Conservation (phyloP, 2,329 filamentous ascomycete genomes). For the Aureobasidium vineae region DNA sequence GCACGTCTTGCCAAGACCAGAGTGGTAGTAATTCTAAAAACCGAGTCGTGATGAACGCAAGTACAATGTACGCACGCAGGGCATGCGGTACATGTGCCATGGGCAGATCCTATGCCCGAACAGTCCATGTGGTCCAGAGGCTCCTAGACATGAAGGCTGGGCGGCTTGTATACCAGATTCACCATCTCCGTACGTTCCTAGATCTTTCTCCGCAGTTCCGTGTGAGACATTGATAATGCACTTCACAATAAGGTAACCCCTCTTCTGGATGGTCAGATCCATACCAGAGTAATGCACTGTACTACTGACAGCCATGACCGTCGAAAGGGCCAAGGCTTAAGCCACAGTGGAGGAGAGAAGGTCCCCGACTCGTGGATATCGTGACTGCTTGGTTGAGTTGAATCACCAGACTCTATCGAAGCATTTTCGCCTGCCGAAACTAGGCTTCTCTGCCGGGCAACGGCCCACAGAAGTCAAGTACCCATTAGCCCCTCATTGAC, state of each 20-base stretch:
- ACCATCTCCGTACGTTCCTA: neutral
- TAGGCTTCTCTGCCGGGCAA: conserved; percentile 12
- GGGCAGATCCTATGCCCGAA: conserved; percentile 3
- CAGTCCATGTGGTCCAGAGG: neutral
- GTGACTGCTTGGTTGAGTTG: conserved; percentile 1
- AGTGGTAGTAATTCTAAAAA: neutral
- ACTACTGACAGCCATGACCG: neutral
- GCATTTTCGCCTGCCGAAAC: conserved; percentile 19
- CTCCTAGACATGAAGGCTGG: neutral
- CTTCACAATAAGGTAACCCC: neutral
- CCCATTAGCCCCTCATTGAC: neutral
- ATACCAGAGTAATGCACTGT: neutral
- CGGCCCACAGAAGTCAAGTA: conserved; percentile 1
- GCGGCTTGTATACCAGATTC: neutral
- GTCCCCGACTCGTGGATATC: neutral
- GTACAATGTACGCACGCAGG: neutral
- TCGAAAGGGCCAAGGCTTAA: neutral
- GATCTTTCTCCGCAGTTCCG: neutral
- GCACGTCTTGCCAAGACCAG: neutral
- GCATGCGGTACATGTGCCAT: neutral
- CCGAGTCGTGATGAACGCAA: conserved; percentile 22
- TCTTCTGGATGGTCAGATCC: neutral
- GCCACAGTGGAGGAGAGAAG: conserved; percentile 15
- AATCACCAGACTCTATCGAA: conserved; percentile 4
- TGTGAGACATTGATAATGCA: neutral